Base-by-base conservation (phyloP, 116 monocot genomes). In the Dioscorea cayenensis region DNA sequence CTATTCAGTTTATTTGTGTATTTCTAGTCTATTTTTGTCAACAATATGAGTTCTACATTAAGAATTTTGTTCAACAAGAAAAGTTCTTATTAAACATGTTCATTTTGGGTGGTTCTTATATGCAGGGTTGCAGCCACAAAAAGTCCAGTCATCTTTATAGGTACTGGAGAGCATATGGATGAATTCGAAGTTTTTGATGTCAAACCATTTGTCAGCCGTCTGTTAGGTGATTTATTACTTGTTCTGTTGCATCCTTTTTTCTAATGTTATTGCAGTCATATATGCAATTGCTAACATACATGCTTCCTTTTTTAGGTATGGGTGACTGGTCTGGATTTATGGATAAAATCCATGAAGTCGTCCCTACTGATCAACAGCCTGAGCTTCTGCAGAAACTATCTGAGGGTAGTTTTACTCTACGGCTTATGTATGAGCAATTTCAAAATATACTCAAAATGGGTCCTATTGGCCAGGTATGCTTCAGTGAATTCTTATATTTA, bases 331-430 rank as follows among this genome's bases (percentile, higher is more conserved):
- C 94, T 63, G 99, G 94, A 43, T 99, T 99, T 74, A 89, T 99
- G 91, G 99, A 99, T 69, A 99, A 94, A 76, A 99, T 99, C 85
- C 94, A 90, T 60, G 94, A 99, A 83, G 99, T 99, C 71, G 85
- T 99, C 36, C 94, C 97, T 71, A 90, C 85, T 17, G 94, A 99
- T 84, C 97, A 97, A 75, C 97, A 97, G 64, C 93, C 97, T 67
- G 90, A 93, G 81, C 84, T 97, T 81, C 77, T 97, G 43, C 90
- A 93, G 71, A 97, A 89, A 74, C 83, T 97, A 38, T 79, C 90
- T 28, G 90, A 93, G 83, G 97, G 97, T 70, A 90, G 61, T 60
- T 97, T 93, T 76, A 88, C 90, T n/a, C 75, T 97, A 10, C 64
- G 97, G 49, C 86, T 99, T 37, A 94, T 99, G 97, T 90, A 94